Conservation (phyloP, 495 filamentous ascomycete genomes). For the Neurospora tetrasperma region DNA sequence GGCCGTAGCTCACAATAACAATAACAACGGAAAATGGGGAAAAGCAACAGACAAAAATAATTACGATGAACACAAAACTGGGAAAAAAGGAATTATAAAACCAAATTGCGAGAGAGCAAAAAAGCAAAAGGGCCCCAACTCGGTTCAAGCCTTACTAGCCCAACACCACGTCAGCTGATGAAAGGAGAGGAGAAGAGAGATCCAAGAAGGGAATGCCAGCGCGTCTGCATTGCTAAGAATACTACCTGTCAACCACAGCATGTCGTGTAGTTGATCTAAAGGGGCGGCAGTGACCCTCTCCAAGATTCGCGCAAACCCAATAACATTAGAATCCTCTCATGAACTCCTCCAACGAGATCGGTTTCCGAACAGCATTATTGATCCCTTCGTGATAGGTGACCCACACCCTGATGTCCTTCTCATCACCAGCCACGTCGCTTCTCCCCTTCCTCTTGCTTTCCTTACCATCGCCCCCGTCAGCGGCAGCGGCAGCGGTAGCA, state of each 20-base stretch:
- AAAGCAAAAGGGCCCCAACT: background rate
- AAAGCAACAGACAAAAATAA: background rate
- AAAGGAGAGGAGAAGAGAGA: no score
- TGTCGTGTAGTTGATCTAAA: background rate
- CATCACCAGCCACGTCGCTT: slow-evolving; percentile 26
- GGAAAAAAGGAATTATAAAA: background rate
- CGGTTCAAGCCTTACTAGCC: background rate
- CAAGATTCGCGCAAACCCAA: background rate
- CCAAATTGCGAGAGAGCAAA: background rate
- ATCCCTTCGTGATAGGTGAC: slow-evolving; percentile 93
- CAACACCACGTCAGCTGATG: background rate
- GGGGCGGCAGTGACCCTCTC: background rate
- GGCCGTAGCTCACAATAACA: background rate
- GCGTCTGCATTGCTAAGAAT: background rate
- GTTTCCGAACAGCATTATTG: slow-evolving; percentile 92
- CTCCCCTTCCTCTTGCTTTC: slow-evolving; percentile 18
- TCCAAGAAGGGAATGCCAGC: background rate
- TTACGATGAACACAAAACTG: background rate
- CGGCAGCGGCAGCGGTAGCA: slow-evolving; percentile 2
- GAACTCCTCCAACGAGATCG: slow-evolving; percentile 76
- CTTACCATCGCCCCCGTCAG: slow-evolving; percentile 9
- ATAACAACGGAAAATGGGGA: background rate
- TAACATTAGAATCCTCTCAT: slow-evolving; percentile 48
- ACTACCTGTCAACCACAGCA: background rate
- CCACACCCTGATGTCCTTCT: slow-evolving; percentile 61